A percentile compares a stretch with the other conserved stretches of the same genome.
phyloP scores from a whole-genome alignment of 169 alveolate genomes.

The Cryptosporidium andersoni region DNA sequence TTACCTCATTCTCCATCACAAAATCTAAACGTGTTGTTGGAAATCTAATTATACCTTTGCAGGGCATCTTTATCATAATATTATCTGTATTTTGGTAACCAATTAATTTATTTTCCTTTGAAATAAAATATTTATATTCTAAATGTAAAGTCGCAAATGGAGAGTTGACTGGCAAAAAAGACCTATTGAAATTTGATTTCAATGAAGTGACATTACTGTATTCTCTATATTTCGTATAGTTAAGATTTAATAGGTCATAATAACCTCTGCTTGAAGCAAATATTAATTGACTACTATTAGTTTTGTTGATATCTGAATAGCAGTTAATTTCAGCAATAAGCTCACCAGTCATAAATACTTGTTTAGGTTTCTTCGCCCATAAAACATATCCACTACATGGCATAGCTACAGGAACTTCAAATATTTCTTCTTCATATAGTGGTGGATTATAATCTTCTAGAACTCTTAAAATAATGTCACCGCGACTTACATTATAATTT shows the following conservation, averaged over 20 bases:
- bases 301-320: background rate
- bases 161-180: background rate
- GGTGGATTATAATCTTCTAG: conserved; percentile 43
- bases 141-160: conserved; percentile 22
- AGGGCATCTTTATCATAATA: conserved; percentile 44
- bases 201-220: background rate
- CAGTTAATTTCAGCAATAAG: conserved; percentile 26
- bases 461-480: conserved; percentile 26
- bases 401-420: conserved; percentile 48
- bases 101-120: background rate
- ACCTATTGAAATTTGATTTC: background rate
- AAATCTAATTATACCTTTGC: conserved; percentile 31
- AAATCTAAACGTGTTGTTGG: conserved; percentile 11
- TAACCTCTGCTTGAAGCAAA: conserved; percentile 48
- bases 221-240: background rate
- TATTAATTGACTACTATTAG: conserved; percentile 4
- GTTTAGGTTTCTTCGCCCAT: conserved; percentile 44
- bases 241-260: conserved; percentile 7
- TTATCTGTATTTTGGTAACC: background rate
- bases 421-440: conserved; percentile 12
- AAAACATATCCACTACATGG: conserved; percentile 48
- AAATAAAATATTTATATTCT: background rate
- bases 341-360: conserved; percentile 48
- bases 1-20: conserved; percentile 50
- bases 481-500: conserved; percentile 12